Evolutionary conservation across 2,329 filamentous ascomycete genomes (phyloP), one percentile per base, ranked within the genome.

Genomic region (Trichoderma polysporum): DNA sequence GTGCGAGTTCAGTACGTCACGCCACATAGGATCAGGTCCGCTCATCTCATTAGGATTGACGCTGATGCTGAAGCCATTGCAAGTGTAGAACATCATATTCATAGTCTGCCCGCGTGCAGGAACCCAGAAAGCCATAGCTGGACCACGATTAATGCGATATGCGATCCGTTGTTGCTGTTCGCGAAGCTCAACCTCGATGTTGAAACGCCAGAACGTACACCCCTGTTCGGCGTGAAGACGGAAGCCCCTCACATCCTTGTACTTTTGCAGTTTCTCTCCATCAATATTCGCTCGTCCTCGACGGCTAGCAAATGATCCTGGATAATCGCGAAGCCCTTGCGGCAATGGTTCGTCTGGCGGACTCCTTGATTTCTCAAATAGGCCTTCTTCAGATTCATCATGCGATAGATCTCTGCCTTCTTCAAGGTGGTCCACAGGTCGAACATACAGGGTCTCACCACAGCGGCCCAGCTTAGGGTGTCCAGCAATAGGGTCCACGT

Each of bases 51-150:
- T 86, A 0, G 93, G 82, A 69, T 97, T 89, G 27, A 91, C 91
- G 66, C 87, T 90, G 60, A 90, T 78, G 72, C 92, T 94, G 82
- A 99, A 99, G 2, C 96, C 95, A 76, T 99, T 99, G 82, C 95
- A 97, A 76, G 91, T 97, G 81, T 98, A 88, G 80, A 97, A 99
- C 93, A 98, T 97, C 76, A 97, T 92, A 80, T 98, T 97, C 95
- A 99, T 99, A 2, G 91, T 87, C 76, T 97, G 86, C 17, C 88
- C 90, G 58, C 85, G 86, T 35, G 90, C 91, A 5, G 96, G 95
- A 0, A 99, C 93, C 94, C 95, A 99, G 77, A 99, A 99, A 1
- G 91, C 92, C 61, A 92, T 89, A 2, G 92, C 88, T 6, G 94
- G 94, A 0, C 95, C 94, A 54, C 90, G 86, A 75, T 99, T 99